Evolutionary conservation across 495 filamentous ascomycete species (phyloP).

Genomic region (Pyrenopolyporus hunteri): DNA sequence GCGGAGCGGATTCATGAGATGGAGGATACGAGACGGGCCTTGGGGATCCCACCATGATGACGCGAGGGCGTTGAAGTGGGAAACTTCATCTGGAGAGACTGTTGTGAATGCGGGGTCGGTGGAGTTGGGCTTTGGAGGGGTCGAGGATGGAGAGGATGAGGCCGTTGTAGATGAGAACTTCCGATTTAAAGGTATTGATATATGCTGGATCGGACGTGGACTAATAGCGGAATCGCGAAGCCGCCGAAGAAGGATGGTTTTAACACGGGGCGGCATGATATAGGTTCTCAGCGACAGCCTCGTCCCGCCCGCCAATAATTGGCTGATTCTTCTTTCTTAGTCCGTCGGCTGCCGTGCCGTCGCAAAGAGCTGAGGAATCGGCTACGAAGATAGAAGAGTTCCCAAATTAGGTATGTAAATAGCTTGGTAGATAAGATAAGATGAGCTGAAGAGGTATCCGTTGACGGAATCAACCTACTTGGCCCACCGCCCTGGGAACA

Average conservation of each 20-base stretch:
- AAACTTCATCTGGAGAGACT: slow-evolving; percentile 84
- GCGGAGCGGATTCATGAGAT: slow-evolving; percentile 97
- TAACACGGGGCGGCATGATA: slow-evolving; percentile 20
- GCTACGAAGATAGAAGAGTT: slow-evolving; percentile 19
- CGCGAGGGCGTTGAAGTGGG: slow-evolving; percentile 93
- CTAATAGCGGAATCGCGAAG: slow-evolving; percentile 10
- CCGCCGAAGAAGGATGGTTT: slow-evolving; percentile 11
- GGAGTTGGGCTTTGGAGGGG: slow-evolving; percentile 20
- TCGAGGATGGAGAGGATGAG: slow-evolving; percentile 17
- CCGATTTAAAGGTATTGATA: slow-evolving; percentile 5
- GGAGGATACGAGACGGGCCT: slow-evolving; percentile 87
- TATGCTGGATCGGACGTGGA: slow-evolving; percentile 1
- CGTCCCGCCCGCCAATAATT: neutral
- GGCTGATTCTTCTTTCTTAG: neutral
- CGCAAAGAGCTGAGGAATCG: too few relatives aligned
- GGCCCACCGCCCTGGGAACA: neutral
- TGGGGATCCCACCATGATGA: slow-evolving; percentile 97
- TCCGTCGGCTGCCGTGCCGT: neutral
- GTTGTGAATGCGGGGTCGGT: slow-evolving; percentile 57
- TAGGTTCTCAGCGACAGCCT: neutral
- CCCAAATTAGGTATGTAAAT: slow-evolving; percentile 4
- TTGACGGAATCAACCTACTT: slow-evolving; percentile 13
- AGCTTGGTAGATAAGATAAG: neutral
- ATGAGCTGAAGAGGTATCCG: neutral
- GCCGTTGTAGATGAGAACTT: slow-evolving; percentile 12